Evolutionary conservation across 495 filamentous ascomycete genomes (phyloP).

Genomic region (Wilcoxina mikolae): DNA sequence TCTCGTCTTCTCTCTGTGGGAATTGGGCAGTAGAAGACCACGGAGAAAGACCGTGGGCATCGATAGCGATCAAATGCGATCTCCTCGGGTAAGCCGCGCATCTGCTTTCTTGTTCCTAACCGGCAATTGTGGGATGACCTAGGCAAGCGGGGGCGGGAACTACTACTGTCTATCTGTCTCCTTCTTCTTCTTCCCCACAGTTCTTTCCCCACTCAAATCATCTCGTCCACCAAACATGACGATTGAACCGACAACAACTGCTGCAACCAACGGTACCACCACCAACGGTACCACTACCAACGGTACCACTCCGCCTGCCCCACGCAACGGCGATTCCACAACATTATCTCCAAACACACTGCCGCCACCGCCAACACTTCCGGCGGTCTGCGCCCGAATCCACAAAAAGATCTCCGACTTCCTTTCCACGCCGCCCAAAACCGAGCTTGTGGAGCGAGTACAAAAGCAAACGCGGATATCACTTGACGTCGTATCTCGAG

Average conservation of each 20-base stretch:
- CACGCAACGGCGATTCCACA: neutral
- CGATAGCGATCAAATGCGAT: too few species aligned
- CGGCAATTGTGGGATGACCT: too few species aligned
- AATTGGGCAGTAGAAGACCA: too few species aligned
- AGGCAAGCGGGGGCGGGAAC: too few species aligned
- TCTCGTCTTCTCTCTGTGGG: too few species aligned
- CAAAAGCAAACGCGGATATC: conserved; percentile 59
- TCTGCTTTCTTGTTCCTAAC: too few species aligned
- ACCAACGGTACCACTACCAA: neutral
- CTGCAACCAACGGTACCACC: neutral
- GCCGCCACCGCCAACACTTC: neutral
- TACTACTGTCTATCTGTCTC: too few species aligned
- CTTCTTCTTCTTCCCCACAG: too few species aligned
- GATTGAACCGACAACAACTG: neutral
- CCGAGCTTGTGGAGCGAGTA: conserved; percentile 44
- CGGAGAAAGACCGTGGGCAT: too few species aligned
- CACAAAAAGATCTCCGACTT: conserved; percentile 53
- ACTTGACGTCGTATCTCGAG: conserved; percentile 55
- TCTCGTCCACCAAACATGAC: too few species aligned
- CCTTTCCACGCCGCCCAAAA: conserved; percentile 43
- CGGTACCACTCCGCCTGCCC: neutral
- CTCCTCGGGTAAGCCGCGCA: too few species aligned
- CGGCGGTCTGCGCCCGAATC: conserved; percentile 42
- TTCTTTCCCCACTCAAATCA: too few species aligned
- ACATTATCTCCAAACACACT: neutral